Conservation (phyloP, 257 asterid genomes). For the Orobanche coerulescens region DNA sequence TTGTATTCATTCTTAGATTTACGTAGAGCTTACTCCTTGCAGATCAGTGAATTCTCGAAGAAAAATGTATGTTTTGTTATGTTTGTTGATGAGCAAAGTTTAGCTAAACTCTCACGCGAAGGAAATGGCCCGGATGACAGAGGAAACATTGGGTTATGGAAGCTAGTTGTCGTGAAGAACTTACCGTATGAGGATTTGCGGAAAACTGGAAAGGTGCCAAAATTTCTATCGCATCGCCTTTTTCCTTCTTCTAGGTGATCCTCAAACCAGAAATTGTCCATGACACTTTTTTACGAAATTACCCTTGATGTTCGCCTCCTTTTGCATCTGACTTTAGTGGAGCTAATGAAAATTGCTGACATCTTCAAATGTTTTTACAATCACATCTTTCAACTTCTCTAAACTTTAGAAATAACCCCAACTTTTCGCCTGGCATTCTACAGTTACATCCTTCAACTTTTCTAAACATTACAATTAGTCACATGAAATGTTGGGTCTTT, state of each 20-base stretch:
- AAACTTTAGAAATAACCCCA: not conserved
- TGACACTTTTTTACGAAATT: not conserved
- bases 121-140: slow-evolving; percentile 68
- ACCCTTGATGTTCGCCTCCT: not conserved
- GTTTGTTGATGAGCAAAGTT: slow-evolving; percentile 85
- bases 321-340: not conserved
- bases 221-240: slow-evolving; percentile 83
- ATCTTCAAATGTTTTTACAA: not conserved
- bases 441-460: not conserved
- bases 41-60: slow-evolving; percentile 85
- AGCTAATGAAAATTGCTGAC: not conserved
- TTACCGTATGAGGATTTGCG: slow-evolving; percentile 86
- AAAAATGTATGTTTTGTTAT: slow-evolving; percentile 97
- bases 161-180: slow-evolving; percentile 78
- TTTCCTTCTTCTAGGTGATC: slow-evolving; percentile 87
- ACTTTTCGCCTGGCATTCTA: too few species aligned
- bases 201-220: slow-evolving; percentile 96
- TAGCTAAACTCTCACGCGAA: slow-evolving; percentile 66
- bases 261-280: slow-evolving; percentile 10
- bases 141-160: slow-evolving; percentile 89
- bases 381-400: not conserved
- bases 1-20: not conserved
- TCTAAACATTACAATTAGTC: not conserved
- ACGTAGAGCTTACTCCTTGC: slow-evolving; percentile 3
- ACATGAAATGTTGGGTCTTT: not conserved